Percentiles rank a stretch among this genome's conserved stretches.
Conservation (phyloP, 2,329 filamentous ascomycete species). For the Aureobasidium lini region DNA sequence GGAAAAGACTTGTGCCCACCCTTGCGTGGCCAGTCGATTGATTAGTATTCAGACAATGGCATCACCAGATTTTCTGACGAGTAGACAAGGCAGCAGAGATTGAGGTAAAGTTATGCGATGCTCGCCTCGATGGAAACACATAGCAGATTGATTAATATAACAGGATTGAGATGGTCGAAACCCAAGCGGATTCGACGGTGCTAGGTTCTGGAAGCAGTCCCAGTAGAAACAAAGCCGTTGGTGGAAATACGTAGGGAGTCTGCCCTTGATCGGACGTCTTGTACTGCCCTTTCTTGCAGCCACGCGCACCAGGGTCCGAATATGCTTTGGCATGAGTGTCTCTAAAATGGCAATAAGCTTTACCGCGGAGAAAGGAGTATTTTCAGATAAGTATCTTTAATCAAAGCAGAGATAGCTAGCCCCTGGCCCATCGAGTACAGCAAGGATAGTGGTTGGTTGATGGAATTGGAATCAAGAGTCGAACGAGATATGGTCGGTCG, state of each 20-base stretch:
- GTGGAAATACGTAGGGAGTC: neutral
- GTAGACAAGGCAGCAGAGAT: neutral
- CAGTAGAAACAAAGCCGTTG: neutral
- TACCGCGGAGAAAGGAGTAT: neutral
- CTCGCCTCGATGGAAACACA: neutral
- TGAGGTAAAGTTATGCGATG: neutral
- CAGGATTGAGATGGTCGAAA: conserved; percentile 1
- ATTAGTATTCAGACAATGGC: neutral
- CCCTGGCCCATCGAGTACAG: neutral
- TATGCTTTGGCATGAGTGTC: neutral
- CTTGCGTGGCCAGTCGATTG: neutral
- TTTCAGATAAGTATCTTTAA: neutral
- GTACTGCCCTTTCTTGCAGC: neutral
- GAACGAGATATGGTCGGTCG: neutral
- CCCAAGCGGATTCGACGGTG: neutral
- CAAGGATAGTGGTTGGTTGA: neutral
- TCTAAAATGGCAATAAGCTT: neutral
- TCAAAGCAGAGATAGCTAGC: neutral
- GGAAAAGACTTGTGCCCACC: neutral
- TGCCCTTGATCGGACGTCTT: neutral
- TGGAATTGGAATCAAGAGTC: neutral
- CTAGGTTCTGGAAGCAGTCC: neutral
- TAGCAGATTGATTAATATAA: neutral
- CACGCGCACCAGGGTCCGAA: neutral
- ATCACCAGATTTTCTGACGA: neutral